A percentile compares a stretch with the other conserved stretches of the same genome.
phyloP scores from a whole-genome alignment of 2,329 filamentous ascomycete species.

The Exophiala viscosa region DNA sequence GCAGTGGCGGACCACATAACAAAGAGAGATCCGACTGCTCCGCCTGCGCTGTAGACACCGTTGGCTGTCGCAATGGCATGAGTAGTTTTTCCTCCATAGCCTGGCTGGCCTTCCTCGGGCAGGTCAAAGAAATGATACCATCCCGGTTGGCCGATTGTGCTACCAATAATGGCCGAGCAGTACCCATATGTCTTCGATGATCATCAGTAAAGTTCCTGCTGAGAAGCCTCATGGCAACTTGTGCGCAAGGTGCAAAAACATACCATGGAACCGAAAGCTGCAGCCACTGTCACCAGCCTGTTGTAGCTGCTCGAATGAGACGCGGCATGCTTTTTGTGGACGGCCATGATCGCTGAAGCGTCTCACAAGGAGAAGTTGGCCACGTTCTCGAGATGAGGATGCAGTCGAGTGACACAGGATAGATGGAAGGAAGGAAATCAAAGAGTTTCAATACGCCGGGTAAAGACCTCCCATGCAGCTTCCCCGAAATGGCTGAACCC shows the following conservation, averaged over 20 bases:
- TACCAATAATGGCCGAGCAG: slow-evolving; percentile 38
- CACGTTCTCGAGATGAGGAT: background rate
- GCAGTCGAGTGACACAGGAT: background rate
- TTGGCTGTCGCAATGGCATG: slow-evolving; percentile 45
- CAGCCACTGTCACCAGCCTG: slow-evolving; percentile 38
- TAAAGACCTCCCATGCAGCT: background rate
- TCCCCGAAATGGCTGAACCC: background rate
- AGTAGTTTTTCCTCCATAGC: slow-evolving; percentile 40
- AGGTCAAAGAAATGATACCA: slow-evolving; percentile 45
- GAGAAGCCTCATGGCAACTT: background rate
- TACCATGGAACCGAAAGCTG: slow-evolving; percentile 40
- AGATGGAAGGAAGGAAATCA: background rate
- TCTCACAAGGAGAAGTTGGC: background rate
- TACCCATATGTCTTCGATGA: slow-evolving; percentile 30
- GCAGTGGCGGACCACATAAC: slow-evolving; percentile 32
- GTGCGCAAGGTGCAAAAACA: slow-evolving; percentile 15
- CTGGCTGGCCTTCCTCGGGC: slow-evolving; percentile 37
- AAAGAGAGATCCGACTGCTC: slow-evolving; percentile 33
- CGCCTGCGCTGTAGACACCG: slow-evolving; percentile 44
- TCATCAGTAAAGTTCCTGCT: background rate
- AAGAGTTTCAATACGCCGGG: background rate
- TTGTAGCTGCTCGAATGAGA: slow-evolving; percentile 39
- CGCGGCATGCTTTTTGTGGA: slow-evolving; percentile 1
- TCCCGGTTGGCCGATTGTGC: slow-evolving; percentile 45
- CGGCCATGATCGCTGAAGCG: slow-evolving; percentile 9